Base-by-base conservation (phyloP, 768 basidiomycete species). In the Calocybe gangraenosa region DNA sequence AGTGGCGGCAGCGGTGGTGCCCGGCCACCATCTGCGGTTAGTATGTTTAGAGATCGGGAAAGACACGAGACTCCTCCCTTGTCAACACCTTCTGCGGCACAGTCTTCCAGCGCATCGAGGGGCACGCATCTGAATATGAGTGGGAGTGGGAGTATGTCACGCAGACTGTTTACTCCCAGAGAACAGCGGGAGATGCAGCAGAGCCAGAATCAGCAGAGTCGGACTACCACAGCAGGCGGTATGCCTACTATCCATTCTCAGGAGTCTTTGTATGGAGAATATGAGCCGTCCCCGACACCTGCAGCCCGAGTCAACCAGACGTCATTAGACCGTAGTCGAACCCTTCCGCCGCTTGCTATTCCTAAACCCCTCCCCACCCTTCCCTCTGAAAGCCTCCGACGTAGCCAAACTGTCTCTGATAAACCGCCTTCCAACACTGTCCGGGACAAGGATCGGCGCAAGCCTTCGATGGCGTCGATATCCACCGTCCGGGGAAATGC, bases 161-260 rank as follows among this genome's bases (percentile, higher is more conserved):
- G 84, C 34, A 70, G 81, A 33, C 57, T 84, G 33, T 77, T 81
- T 50, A 68, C 76, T 0, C 78, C 81, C 2, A 68, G 81, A 32
- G 80, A 83, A 33, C 74, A 76, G 31, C 66, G 76, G 18, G 75
- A 77, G 52, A 67, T 72, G 35, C 61, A 67, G 44, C 34, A 35
- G 14, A 35, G 5, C n/a, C 34, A 35, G 17, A 18, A n/a, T 8
- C 30, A 31, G 30, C 19, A 43, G 32, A 44, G 38, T 14, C 10
- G 44, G 17, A 48, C 57, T 21, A 21, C 32, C 18, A 37, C 7
- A 18, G 23, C 21, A 1, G 37, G 42, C 23, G 55, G 55, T 4
- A 56, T 73, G 47, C 52, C 61, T n/a, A 58, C 68, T 3, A 58
- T 65, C 3, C 67, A 71, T 54, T 76, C 74, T 11, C 70, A 70